Conservation (phyloP, 73 alveolate species). For the Stentor roeselii region DNA sequence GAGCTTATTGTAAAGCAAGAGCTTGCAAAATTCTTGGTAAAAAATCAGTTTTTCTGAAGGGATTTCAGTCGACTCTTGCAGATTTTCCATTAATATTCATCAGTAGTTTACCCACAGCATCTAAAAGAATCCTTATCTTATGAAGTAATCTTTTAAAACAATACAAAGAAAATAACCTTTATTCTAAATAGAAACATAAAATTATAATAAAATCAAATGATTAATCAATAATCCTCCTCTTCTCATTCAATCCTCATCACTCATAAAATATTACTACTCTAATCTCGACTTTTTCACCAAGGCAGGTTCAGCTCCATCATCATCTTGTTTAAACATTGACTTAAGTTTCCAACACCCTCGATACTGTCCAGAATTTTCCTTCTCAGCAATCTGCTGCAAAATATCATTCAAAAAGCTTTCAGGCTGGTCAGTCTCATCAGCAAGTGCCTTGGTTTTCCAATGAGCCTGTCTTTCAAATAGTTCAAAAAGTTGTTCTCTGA, state of each 20-base stretch:
- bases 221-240: too few species aligned
- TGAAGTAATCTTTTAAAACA: too few species aligned
- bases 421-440: not conserved
- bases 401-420: not conserved
- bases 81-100: too few species aligned
- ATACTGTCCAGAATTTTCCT: not conserved
- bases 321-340: not conserved
- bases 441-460: not conserved
- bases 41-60: not conserved
- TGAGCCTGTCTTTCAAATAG: not conserved
- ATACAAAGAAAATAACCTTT: too few species aligned
- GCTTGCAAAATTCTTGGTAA: constrained; percentile 17
- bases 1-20: not conserved
- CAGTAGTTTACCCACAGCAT: too few species aligned
- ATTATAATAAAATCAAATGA: too few species aligned
- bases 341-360: not conserved
- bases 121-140: too few species aligned
- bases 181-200: too few species aligned
- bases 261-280: too few species aligned
- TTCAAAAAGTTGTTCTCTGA: not conserved
- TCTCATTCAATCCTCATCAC: too few species aligned
- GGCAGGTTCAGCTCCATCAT: not conserved
- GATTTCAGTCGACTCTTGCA: too few species aligned
- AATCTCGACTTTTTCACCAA: too few species aligned
- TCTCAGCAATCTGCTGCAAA: constrained; percentile 1